Conservation (phyloP, 2,329 filamentous ascomycete genomes). For the Aspergillus ibericus region DNA sequence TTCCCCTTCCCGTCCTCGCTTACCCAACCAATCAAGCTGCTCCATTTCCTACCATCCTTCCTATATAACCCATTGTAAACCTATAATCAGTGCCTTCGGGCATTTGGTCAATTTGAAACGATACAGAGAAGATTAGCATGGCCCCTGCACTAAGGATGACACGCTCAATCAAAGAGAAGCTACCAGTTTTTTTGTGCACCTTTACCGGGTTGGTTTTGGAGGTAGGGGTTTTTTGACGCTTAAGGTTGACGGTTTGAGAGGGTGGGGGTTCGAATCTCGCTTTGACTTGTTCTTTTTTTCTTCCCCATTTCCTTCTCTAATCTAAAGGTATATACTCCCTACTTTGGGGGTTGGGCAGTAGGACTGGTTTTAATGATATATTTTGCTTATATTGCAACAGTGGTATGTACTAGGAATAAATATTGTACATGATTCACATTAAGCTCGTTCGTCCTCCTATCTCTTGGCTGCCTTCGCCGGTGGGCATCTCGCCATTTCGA, state of each 20-base stretch:
- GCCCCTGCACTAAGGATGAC: conserved; percentile 91
- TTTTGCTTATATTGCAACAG: not conserved
- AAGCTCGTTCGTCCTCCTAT: conserved; percentile 89
- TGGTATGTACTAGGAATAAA: not conserved
- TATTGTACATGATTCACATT: conserved; percentile 60
- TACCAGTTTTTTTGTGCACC: conserved; percentile 63
- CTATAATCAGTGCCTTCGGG: conserved; percentile 39
- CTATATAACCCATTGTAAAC: conserved; percentile 26
- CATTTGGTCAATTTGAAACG: conserved; percentile 67
- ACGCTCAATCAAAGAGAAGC: conserved; percentile 81
- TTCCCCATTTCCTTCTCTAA: too few species aligned
- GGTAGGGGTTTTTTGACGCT: conserved; percentile 1
- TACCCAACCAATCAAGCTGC: conserved; percentile 9
- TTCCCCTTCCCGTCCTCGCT: not conserved
- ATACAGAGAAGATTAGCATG: conserved; percentile 81
- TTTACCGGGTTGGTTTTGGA: conserved; percentile 17
- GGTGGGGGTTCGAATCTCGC: not conserved
- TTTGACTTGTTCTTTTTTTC: not conserved
- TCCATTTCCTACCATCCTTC: not conserved
- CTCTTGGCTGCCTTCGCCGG: conserved; percentile 86
- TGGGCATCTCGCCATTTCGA: conserved; percentile 91
- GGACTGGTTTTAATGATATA: too few species aligned
- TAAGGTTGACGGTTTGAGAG: not conserved
- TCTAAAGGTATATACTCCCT: too few species aligned
- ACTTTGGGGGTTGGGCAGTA: not conserved